These are phyloP conservation scores for Monotropa hypopitys DNA, from an alignment of 179 eudicot genomes.

Conservation along the genomic window DNA sequence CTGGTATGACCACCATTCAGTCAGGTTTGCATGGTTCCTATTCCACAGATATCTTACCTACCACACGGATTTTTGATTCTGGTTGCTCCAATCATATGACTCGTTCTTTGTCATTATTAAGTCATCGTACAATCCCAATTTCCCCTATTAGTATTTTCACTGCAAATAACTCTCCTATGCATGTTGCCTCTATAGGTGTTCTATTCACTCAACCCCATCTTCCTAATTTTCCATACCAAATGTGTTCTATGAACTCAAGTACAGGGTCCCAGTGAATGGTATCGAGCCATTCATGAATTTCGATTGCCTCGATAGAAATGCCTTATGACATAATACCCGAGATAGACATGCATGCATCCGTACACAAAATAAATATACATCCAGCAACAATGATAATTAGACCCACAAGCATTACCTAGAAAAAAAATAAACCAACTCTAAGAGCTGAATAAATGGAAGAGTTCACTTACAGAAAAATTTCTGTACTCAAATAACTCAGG, in stretches of 20 bases:
- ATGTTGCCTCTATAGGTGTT: no score
- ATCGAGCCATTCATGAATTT: background rate
- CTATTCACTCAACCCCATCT: no score
- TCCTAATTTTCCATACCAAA: no score
- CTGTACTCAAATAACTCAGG: conserved; percentile 63
- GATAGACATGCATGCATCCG: background rate
- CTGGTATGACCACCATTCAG: background rate
- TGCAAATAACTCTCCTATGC: no score
- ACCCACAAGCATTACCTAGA: background rate
- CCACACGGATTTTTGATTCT: no score
- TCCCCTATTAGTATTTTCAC: no score
- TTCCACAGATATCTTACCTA: no score
- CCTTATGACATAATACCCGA: background rate
- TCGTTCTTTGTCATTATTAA: no score
- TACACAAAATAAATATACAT: background rate
- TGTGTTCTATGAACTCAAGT: background rate
- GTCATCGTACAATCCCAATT: no score
- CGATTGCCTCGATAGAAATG: background rate
- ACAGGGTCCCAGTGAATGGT: background rate
- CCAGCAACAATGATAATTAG: background rate
- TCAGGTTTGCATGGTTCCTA: no score
- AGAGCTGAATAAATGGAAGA: background rate
- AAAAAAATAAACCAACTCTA: conserved; percentile 1
- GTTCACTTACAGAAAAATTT: conserved; percentile 65
- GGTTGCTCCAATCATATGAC: no score